Evolutionary conservation across 495 filamentous ascomycete species (phyloP), one percentile per base, ranked within the genome.

Genomic region (Ascodesmis nigricans): DNA sequence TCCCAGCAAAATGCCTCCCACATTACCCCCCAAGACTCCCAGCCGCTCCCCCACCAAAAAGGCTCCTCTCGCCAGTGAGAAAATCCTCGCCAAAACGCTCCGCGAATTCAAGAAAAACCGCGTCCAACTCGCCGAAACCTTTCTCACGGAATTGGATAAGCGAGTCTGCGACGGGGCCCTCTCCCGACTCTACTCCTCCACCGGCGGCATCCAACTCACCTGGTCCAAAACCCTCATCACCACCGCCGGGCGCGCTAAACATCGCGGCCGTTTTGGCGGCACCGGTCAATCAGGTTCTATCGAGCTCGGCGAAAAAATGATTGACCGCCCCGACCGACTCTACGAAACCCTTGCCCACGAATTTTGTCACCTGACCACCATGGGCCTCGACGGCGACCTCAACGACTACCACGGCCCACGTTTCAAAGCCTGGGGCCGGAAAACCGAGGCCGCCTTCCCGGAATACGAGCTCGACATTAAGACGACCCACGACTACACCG

Each of bases 301-400:
- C 23, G 23, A 25, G 23, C 23, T 25, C 23, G 6, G 6, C 23
- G 6, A 6, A 6, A 6, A 11, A 6, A 25, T 25, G 6, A 6
- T 25, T 11, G 23, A 25, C 23, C 6, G 11, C 17, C 13, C 25
- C 41, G 60, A 78, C 28, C 70, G 81, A 14, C 62, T 97, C 14
- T 59, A 82, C 30, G 91, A 91, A 53, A 78, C 78, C 0, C 47
- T 93, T 14, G 79, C 83, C 2, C 87, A 97, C 53, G 87, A 97
- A 43, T 97, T 81, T 60, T 93, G 84, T 55, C 87, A 97, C 50
- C 61, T 95, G 1, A 72, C 78, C 20, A 83, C 77, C 46, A 90
- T 76, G 54, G 80, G 93, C 62, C 60, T 93, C 31, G 66, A 62
- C 21, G 62, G 69, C 10, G 56, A 76, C 15, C 62, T 61, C 14